phyloP scores from a whole-genome alignment of 768 basidiomycete species.

The Tulasnella sp. region DNA sequence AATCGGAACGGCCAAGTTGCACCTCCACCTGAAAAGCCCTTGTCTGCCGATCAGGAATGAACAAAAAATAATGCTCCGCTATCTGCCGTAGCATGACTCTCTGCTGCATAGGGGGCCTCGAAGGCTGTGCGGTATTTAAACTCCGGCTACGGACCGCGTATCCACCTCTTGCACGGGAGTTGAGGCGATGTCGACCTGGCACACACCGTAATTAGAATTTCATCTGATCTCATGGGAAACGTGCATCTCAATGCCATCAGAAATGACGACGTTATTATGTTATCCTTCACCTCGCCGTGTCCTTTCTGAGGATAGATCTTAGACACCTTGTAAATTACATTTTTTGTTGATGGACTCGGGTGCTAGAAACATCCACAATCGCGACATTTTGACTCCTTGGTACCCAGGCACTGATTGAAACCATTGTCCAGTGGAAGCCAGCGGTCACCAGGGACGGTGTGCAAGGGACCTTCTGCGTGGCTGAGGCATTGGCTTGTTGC shows the following conservation, averaged over 20 bases:
- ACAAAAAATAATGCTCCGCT: neutral
- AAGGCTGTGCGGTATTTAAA: neutral
- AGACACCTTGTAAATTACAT: neutral
- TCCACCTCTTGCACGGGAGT: neutral
- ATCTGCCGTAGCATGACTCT: neutral
- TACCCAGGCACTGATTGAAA: neutral
- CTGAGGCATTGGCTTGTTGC: neutral
- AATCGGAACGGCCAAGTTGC: constrained; percentile 9
- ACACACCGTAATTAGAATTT: neutral
- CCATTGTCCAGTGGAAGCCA: neutral
- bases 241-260: neutral
- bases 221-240: neutral
- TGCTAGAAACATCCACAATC: too few species aligned
- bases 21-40: constrained; percentile 11
- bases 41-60: neutral
- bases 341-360: neutral
- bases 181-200: constrained; percentile 7
- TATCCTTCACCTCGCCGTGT: neutral
- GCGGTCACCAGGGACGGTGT: neutral
- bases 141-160: neutral
- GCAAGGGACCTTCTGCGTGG: neutral
- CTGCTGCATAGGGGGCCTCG: neutral
- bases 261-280: neutral
- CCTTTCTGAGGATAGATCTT: neutral
- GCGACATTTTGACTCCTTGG: neutral